Percentiles rank a stretch among this genome's conserved stretches.
phyloP scores from a whole-genome alignment of 2,329 filamentous ascomycete species.

The Fusarium tjaetaba region DNA sequence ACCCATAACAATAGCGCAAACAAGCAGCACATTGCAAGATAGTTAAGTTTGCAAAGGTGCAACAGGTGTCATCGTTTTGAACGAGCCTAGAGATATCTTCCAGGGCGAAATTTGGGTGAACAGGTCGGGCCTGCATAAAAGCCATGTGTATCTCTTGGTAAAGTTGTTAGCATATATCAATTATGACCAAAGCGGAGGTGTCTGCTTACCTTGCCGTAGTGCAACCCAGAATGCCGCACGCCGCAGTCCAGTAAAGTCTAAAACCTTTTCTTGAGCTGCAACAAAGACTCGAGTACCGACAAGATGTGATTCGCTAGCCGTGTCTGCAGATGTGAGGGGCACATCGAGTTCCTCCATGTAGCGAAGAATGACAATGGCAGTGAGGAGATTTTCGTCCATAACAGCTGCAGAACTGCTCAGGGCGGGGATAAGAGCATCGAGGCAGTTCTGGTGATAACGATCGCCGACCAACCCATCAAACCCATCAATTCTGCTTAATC shows the following conservation, averaged over 20 bases:
- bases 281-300: constrained; percentile 45
- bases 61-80: constrained; percentile 39
- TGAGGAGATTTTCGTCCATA: constrained; percentile 45
- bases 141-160: constrained; percentile 46
- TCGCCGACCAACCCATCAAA: constrained; percentile 41
- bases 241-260: constrained; percentile 43
- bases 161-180: not conserved
- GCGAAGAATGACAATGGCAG: constrained; percentile 45
- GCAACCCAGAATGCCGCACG: constrained; percentile 45
- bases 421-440: constrained; percentile 43
- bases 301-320: constrained; percentile 40
- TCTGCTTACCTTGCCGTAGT: constrained; percentile 1
- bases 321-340: constrained; percentile 25
- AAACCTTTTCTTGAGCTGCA: constrained; percentile 42
- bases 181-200: not conserved
- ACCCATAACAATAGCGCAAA: constrained; percentile 44
- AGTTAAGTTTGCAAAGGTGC: constrained; percentile 41
- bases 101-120: constrained; percentile 42
- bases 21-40: constrained; percentile 44
- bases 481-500: constrained; percentile 33
- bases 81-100: constrained; percentile 37
- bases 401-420: constrained; percentile 40
- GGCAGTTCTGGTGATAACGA: constrained; percentile 44
- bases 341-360: constrained; percentile 45
- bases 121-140: constrained; percentile 43